phyloP scores from a whole-genome alignment of 2,329 filamentous ascomycete genomes.

The Sporothrix schenckii region DNA sequence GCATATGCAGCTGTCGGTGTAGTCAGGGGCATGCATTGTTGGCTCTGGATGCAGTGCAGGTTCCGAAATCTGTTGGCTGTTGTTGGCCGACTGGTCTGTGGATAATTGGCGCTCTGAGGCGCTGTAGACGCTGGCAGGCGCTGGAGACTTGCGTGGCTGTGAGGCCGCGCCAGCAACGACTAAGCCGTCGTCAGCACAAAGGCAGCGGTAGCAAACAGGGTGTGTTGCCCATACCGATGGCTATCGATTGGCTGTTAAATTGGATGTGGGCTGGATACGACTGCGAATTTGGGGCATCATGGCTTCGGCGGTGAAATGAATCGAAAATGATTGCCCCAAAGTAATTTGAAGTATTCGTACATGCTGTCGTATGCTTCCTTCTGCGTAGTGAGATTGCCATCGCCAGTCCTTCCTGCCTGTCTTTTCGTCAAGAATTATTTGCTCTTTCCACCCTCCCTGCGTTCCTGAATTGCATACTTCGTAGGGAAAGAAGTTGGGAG shows the following conservation, averaged over 20 bases:
- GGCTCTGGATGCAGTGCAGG: constrained; percentile 8
- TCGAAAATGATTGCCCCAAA: neutral
- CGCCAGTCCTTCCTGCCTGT: neutral
- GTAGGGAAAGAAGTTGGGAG: neutral
- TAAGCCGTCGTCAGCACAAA: constrained; percentile 18
- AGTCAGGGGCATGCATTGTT: neutral
- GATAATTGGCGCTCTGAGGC: neutral
- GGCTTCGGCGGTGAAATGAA: constrained; percentile 5
- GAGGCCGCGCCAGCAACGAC: constrained; percentile 20
- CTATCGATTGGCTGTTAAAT: neutral
- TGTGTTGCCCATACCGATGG: neutral
- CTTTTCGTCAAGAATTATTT: neutral
- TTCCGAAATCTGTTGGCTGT: neutral
- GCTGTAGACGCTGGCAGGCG: neutral
- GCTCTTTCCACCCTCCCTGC: constrained; percentile 17
- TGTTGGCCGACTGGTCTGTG: neutral
- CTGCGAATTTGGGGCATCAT: neutral
- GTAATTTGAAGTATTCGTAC: no score
- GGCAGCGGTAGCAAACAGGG: neutral
- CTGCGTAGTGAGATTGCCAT: neutral
- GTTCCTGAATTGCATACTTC: neutral
- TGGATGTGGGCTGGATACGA: constrained; percentile 4
- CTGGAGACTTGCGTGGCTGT: neutral
- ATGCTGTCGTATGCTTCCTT: constrained; percentile 5
- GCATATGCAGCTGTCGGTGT: neutral